A percentile compares a stretch with the other conserved stretches of the same genome.
These are phyloP conservation scores for Dalbergia cultrata DNA, from an alignment of 306 rosid genomes.

Conservation along the genomic window DNA sequence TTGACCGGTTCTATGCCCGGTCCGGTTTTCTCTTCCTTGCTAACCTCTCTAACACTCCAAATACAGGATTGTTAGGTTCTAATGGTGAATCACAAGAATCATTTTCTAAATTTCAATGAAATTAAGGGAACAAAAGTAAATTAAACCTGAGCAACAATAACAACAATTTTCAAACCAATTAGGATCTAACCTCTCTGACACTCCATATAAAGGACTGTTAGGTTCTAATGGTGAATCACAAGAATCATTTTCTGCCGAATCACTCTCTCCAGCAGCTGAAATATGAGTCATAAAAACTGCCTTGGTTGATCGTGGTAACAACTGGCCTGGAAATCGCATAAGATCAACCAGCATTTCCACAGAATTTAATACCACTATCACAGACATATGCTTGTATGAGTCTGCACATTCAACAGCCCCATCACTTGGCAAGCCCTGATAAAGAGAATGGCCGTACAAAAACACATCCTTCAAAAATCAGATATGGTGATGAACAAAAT, in stretches of 20 bases:
- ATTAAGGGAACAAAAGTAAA: slow-evolving; percentile 30
- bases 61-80: slow-evolving; percentile 97
- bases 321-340: slow-evolving; percentile 95
- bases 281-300: slow-evolving; percentile 91
- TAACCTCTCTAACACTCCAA: slow-evolving; percentile 90
- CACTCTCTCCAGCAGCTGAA: slow-evolving; percentile 98
- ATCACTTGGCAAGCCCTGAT: slow-evolving; percentile 91
- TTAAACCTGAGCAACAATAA: slow-evolving; percentile 35
- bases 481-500: slow-evolving; percentile 40
- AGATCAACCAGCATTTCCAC: slow-evolving; percentile 94
- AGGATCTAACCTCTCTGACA: slow-evolving; percentile 80
- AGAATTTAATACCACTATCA: slow-evolving; percentile 80
- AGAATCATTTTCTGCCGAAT: slow-evolving; percentile 99
- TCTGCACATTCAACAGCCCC: slow-evolving; percentile 81
- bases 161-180: slow-evolving; percentile 58
- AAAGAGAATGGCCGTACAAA: slow-evolving; percentile 40
- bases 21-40: no score
- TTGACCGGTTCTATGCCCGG: no score
- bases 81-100: slow-evolving; percentile 99
- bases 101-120: slow-evolving; percentile 77
- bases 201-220: slow-evolving; percentile 96
- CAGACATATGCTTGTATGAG: slow-evolving; percentile 92
- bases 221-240: slow-evolving; percentile 99
- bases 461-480: slow-evolving; percentile 39
- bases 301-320: slow-evolving; percentile 82